A percentile compares a stretch with the other conserved stretches of the same genome.
Evolutionary conservation across 805 yeast species (phyloP).

Genomic region (Scheffersomyces lignosus): DNA sequence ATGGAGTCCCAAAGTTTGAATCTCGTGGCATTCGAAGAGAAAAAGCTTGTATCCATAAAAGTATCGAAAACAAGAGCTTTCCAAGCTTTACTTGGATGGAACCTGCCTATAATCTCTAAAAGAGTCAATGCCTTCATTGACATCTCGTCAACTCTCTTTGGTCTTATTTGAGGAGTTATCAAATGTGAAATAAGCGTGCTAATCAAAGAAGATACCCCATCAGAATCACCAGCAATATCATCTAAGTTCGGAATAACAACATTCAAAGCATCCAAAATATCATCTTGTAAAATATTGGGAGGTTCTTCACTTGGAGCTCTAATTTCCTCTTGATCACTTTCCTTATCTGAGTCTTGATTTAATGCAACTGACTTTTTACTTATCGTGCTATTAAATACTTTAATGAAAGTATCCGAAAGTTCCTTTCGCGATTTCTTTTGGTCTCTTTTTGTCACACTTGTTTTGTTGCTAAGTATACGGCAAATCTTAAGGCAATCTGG

Average conservation of each 20-base stretch:
- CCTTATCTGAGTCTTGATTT: constrained; percentile 12
- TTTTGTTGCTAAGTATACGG: constrained; percentile 53
- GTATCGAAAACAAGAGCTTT: constrained; percentile 61
- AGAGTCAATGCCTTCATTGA: constrained; percentile 46
- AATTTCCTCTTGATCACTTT: constrained; percentile 9
- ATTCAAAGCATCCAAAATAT: constrained; percentile 36
- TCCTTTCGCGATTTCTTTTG: constrained; percentile 62
- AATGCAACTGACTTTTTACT: constrained; percentile 4
- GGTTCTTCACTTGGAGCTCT: not conserved
- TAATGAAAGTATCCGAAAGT: constrained; percentile 38
- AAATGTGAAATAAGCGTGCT: constrained; percentile 54
- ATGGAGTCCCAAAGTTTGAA: constrained; percentile 53
- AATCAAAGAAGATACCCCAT: constrained; percentile 53
- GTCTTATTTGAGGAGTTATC: constrained; percentile 53
- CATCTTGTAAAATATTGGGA: constrained; percentile 36
- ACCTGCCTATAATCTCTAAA: constrained; percentile 36
- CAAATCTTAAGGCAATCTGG: constrained; percentile 56
- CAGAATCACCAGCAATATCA: constrained; percentile 54
- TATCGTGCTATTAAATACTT: constrained; percentile 21
- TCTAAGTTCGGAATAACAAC: constrained; percentile 38
- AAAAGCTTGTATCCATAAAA: constrained; percentile 60
- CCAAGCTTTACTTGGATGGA: constrained; percentile 56
- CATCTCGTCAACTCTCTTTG: constrained; percentile 37
- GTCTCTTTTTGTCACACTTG: constrained; percentile 61
- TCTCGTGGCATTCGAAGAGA: constrained; percentile 33